These are phyloP conservation scores for Lactuca saligna DNA, from an alignment of 129 eudicot genomes.

Conservation along the genomic window DNA sequence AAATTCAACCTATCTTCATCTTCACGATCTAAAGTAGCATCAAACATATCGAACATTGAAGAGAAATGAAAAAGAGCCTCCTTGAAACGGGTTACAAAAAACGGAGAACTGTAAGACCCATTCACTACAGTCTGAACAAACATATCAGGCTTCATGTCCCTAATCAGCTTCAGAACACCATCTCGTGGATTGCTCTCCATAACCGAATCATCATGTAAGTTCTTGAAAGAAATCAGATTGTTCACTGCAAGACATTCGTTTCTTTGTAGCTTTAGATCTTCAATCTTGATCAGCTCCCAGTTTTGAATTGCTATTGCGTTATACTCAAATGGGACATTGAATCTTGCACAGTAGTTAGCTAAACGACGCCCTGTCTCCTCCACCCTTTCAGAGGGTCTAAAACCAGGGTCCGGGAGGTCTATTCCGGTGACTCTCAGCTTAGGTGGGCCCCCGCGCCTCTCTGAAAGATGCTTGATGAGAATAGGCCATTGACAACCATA, in stretches of 20 bases:
- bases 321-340: slow-evolving; percentile 55
- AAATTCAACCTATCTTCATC: slow-evolving; percentile 45
- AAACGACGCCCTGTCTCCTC: slow-evolving; percentile 63
- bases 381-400: slow-evolving; percentile 55
- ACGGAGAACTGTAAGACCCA: slow-evolving; percentile 55
- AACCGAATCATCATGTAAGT: slow-evolving; percentile 50
- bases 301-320: slow-evolving; percentile 48
- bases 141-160: slow-evolving; percentile 46
- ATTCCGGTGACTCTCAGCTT: slow-evolving; percentile 60
- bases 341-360: slow-evolving; percentile 43
- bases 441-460: slow-evolving; percentile 64
- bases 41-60: slow-evolving; percentile 56
- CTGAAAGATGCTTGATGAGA: slow-evolving; percentile 45
- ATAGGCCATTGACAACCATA: slow-evolving; percentile 81
- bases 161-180: slow-evolving; percentile 47
- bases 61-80: slow-evolving; percentile 71
- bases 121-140: slow-evolving; percentile 55
- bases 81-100: slow-evolving; percentile 53
- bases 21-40: slow-evolving; percentile 41
- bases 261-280: slow-evolving; percentile 50
- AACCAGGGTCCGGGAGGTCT: slow-evolving; percentile 60
- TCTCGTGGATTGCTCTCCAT: slow-evolving; percentile 47
- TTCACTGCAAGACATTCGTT: slow-evolving; percentile 52
- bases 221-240: slow-evolving; percentile 40
- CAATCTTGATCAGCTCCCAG: slow-evolving; percentile 46